phyloP scores from a whole-genome alignment of 495 filamentous ascomycete species.

The Penicillium odoratum region DNA sequence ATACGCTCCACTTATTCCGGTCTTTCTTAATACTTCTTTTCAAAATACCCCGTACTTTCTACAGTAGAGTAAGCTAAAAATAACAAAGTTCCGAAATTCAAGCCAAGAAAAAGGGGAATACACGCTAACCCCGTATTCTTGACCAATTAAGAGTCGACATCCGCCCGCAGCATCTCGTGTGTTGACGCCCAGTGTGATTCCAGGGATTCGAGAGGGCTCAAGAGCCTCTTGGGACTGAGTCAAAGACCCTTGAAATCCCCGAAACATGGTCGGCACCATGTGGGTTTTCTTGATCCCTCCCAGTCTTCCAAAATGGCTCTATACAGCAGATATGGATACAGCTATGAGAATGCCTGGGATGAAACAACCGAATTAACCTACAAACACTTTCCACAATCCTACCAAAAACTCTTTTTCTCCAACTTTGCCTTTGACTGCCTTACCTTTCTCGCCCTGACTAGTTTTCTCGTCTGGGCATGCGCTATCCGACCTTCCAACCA shows the following conservation, averaged over 20 bases:
- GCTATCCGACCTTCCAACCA: conserved; percentile 17
- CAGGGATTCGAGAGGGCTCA: background rate
- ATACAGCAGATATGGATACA: background rate
- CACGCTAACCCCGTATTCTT: background rate
- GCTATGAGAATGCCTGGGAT: conserved; percentile 15
- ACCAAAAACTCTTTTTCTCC: conserved; percentile 5
- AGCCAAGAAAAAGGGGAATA: too few relatives aligned
- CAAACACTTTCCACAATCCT: background rate
- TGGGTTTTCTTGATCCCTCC: background rate
- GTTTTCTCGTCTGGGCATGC: conserved; percentile 26
- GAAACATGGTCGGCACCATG: background rate
- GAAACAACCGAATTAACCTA: conserved; percentile 2
- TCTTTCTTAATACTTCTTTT: too few relatives aligned
- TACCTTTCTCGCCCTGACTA: conserved; percentile 16
- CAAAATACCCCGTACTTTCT: too few relatives aligned
- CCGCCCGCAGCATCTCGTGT: background rate
- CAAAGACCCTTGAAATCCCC: background rate
- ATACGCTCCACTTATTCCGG: too few relatives aligned
- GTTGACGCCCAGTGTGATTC: background rate
- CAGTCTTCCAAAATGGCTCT: background rate
- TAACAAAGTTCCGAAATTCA: too few relatives aligned
- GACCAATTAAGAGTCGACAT: background rate
- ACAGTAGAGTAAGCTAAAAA: too few relatives aligned
- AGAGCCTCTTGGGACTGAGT: conserved; percentile 3
- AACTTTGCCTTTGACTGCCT: conserved; percentile 24